A percentile compares a stretch with the other conserved stretches of the same genome.
phyloP scores from a whole-genome alignment of 306 rosid genomes.

The Pyrus betulifolia region DNA sequence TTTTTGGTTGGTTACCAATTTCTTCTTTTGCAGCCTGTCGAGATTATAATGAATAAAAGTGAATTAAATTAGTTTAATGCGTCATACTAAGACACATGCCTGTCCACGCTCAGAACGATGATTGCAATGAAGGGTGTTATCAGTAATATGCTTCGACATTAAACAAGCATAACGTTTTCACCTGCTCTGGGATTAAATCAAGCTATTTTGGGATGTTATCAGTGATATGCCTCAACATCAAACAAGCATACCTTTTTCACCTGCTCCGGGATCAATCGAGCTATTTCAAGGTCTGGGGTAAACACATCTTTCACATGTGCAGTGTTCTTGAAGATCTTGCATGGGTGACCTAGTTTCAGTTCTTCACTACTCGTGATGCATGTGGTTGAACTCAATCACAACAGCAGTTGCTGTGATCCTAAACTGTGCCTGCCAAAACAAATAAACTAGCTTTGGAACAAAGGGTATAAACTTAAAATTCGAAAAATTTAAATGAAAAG shows the following conservation, averaged over 20 bases:
- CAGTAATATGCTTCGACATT: too few species aligned
- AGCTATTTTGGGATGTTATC: too few species aligned
- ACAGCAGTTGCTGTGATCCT: slow-evolving; percentile 88
- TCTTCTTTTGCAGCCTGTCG: slow-evolving; percentile 85
- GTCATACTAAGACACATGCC: background rate
- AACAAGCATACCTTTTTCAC: slow-evolving; percentile 73
- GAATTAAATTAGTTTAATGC: too few species aligned
- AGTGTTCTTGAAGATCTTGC: slow-evolving; percentile 92
- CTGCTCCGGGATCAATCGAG: slow-evolving; percentile 90
- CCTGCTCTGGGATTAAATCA: too few species aligned
- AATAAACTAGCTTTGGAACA: slow-evolving; percentile 13
- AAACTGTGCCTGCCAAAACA: slow-evolving; percentile 53
- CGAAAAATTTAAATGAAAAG: background rate
- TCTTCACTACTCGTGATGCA: slow-evolving; percentile 62
- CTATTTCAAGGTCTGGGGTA: slow-evolving; percentile 84
- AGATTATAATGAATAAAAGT: slow-evolving; percentile 10
- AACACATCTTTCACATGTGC: slow-evolving; percentile 86
- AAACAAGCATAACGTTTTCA: too few species aligned
- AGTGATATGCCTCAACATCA: background rate
- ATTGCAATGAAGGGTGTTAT: background rate
- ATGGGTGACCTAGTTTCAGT: slow-evolving; percentile 80
- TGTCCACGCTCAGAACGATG: background rate
- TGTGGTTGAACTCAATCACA: slow-evolving; percentile 75
- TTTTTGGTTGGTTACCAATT: slow-evolving; percentile 63
- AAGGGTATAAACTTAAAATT: background rate